phyloP scores from a whole-genome alignment of 2,329 filamentous ascomycete genomes.

The Neonectria neomacrospora region DNA sequence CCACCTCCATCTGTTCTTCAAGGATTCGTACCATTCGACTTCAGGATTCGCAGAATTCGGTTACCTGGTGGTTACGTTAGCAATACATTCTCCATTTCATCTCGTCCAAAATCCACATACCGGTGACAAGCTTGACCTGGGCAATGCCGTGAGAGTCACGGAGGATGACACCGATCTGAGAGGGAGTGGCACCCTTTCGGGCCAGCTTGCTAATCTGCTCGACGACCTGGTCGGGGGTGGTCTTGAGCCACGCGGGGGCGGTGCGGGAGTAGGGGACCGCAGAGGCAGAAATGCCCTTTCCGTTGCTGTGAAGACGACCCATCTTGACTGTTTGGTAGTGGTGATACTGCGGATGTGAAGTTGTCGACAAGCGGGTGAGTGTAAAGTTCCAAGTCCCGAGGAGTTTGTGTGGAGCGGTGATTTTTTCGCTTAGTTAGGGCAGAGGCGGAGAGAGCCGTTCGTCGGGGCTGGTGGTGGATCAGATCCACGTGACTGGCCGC shows the following conservation, averaged over 20 bases:
- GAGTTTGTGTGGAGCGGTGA: slow-evolving; percentile 55
- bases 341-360: slow-evolving; percentile 47
- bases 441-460: slow-evolving; percentile 36
- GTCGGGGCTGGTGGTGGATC: neutral
- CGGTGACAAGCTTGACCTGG: slow-evolving; percentile 97
- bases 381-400: slow-evolving; percentile 40
- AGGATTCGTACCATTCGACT: slow-evolving; percentile 87
- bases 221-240: slow-evolving; percentile 96
- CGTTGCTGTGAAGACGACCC: slow-evolving; percentile 99
- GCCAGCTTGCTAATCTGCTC: slow-evolving; percentile 99
- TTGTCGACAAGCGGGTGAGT: slow-evolving; percentile 43
- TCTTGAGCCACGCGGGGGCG: slow-evolving; percentile 96
- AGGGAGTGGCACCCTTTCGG: slow-evolving; percentile 98
- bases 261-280: slow-evolving; percentile 97
- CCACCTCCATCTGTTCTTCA: slow-evolving; percentile 45
- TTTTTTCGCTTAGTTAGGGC: slow-evolving; percentile 61
- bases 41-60: slow-evolving; percentile 99
- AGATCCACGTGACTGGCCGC: slow-evolving; percentile 31
- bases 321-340: slow-evolving; percentile 69
- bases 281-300: slow-evolving; percentile 98
- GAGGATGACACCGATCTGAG: slow-evolving; percentile 98
- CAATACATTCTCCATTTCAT: slow-evolving; percentile 17
- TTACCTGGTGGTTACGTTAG: slow-evolving; percentile 76
- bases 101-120: slow-evolving; percentile 65
- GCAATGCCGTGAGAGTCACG: slow-evolving; percentile 98